phyloP scores from a whole-genome alignment of 306 rosid species.

The Vachellia collinsii region DNA sequence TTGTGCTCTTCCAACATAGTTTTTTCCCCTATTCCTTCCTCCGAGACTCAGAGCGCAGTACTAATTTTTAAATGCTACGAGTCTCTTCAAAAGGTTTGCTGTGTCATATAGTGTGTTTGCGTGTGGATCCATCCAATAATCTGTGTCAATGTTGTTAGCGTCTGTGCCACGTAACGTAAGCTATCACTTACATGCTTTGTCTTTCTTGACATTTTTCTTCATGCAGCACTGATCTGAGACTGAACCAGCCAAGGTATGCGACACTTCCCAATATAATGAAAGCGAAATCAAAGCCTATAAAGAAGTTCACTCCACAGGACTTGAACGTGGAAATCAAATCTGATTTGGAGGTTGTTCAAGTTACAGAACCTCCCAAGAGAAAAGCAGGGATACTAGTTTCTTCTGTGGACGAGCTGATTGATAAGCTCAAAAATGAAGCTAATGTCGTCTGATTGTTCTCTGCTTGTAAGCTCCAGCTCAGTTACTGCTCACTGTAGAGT shows the following conservation, averaged over 20 bases:
- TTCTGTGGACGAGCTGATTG: slow-evolving; percentile 87
- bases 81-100: neutral
- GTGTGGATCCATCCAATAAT: neutral
- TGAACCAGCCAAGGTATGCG: slow-evolving; percentile 93
- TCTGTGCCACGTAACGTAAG: neutral
- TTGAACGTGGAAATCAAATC: slow-evolving; percentile 75
- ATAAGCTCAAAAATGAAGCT: slow-evolving; percentile 86
- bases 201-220: neutral
- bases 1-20: neutral
- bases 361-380: slow-evolving; percentile 93
- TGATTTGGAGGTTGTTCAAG: slow-evolving; percentile 76
- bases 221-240: slow-evolving; percentile 88
- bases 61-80: neutral
- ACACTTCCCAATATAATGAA: slow-evolving; percentile 99
- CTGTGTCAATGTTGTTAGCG: neutral
- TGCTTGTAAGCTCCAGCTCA: neutral
- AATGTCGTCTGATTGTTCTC: slow-evolving; percentile 45
- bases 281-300: slow-evolving; percentile 82
- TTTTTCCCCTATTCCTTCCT: neutral
- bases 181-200: neutral
- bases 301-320: slow-evolving; percentile 71
- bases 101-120: neutral
- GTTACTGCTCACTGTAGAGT: neutral
- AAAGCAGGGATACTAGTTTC: slow-evolving; percentile 82
- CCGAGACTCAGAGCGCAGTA: neutral